Evolutionary conservation across 1,139 yeast genomes (phyloP), one percentile per base, ranked within the genome.

Genomic region (Nadsonia commutata): DNA sequence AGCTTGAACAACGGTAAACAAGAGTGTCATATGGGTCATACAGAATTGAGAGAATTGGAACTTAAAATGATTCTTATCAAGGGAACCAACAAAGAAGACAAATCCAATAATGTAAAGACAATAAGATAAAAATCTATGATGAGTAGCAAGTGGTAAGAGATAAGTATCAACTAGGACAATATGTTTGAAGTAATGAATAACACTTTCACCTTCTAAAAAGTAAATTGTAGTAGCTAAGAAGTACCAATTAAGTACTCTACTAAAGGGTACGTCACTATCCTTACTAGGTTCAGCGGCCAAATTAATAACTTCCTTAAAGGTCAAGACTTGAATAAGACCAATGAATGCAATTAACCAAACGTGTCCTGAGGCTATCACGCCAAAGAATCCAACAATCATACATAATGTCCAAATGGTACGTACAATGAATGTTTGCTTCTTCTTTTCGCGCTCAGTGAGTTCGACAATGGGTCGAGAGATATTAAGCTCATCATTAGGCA

Each of bases 401-500:
- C 90, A 86, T 55, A 90, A 62, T 0, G 97, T 82, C 97, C 97
- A 90, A 43, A 82, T 69, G n/a, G 97, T 81, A 53, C 99, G 75
- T 36, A 88, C 84, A 44, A 85, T 61, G 57, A 90, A 86, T 40
- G 86, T 83, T 62, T 78, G 90, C 53, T 78, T 79, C 64, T 83
- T 84, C 65, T 77, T 78, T 52, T 77, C 80, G 18, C 39, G 38
- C 16, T 20, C 21, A 38, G 44, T 6, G 9, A 27, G 16, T 27
- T 27, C 33, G 4, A 27, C 33, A 4, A 27, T n/a, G n/a, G n/a
- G n/a, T n/a, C n/a, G n/a, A n/a, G n/a, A n/a, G n/a, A n/a, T n/a
- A n/a, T n/a, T n/a, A n/a, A n/a, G n/a, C n/a, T n/a, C n/a, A n/a
- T n/a, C n/a, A n/a, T n/a, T n/a, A n/a, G n/a, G n/a, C n/a, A n/a